phyloP scores from a whole-genome alignment of 2,329 filamentous ascomycete genomes.

The Fusarium beomiforme region DNA sequence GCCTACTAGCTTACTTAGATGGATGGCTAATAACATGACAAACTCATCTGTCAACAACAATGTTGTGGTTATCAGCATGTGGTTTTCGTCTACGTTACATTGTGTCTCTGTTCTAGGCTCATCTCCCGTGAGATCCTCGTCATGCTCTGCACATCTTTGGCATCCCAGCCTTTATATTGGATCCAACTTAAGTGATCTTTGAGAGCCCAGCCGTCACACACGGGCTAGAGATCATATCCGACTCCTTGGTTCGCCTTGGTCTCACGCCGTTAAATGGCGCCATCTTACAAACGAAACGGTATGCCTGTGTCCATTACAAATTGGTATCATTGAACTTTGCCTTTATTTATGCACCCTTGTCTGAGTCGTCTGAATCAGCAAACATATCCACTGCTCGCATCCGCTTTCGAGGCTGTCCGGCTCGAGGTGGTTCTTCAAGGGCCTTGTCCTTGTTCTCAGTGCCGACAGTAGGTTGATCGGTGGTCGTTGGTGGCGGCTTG shows the following conservation, averaged over 20 bases:
- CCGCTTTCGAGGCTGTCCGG: conserved; percentile 62
- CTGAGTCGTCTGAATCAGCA: conserved; percentile 73
- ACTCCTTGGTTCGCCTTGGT: not conserved
- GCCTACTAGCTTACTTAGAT: not conserved
- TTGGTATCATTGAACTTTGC: not conserved
- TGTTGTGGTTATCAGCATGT: conserved; percentile 8
- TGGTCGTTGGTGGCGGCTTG: conserved; percentile 42
- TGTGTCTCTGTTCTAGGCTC: conserved; percentile 10
- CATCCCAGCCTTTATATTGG: not conserved
- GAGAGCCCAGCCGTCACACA: conserved; percentile 3
- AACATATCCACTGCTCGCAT: conserved; percentile 89
- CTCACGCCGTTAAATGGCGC: conserved; percentile 19
- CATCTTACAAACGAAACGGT: conserved; percentile 16
- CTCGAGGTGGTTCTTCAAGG: conserved; percentile 24
- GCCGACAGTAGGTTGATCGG: conserved; percentile 30
- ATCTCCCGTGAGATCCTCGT: conserved; percentile 29
- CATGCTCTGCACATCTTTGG: conserved; percentile 5
- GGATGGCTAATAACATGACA: not conserved
- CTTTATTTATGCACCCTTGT: conserved; percentile 27
- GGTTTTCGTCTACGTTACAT: conserved; percentile 20
- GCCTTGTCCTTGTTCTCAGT: conserved; percentile 19
- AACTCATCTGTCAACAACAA: conserved; percentile 17
- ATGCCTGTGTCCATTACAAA: conserved; percentile 3
- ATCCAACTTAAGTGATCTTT: not conserved
- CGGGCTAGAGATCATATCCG: not conserved